Evolutionary conservation across 108 stramenopile species (phyloP).

Genomic region (Cyclotella cryptica): DNA sequence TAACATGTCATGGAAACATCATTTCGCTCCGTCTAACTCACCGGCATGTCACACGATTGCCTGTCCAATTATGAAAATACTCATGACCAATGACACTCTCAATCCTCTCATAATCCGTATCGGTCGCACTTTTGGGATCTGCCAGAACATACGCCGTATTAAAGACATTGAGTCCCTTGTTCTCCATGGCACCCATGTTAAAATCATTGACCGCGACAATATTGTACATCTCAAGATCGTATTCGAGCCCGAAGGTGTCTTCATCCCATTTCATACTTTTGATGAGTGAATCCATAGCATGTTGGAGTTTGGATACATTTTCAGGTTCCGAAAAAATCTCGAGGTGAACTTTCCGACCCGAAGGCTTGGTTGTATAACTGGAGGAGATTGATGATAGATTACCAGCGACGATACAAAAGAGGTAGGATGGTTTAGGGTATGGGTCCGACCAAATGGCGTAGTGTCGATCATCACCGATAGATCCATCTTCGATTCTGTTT

Average conservation of each 20-base stretch:
- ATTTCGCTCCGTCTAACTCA: background rate
- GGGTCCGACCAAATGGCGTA: slow-evolving; percentile 95
- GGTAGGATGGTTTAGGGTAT: slow-evolving; percentile 94
- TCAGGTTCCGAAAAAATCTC: slow-evolving; percentile 86
- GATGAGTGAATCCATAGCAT: slow-evolving; percentile 88
- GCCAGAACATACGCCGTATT: slow-evolving; percentile 97
- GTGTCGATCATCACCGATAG: slow-evolving; percentile 56
- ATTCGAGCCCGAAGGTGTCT: slow-evolving; percentile 92
- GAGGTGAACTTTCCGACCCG: slow-evolving; percentile 83
- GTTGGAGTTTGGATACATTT: slow-evolving; percentile 86
- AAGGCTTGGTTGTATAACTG: slow-evolving; percentile 69
- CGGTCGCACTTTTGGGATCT: slow-evolving; percentile 90
- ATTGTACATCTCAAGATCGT: slow-evolving; percentile 95
- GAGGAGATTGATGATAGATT: slow-evolving; percentile 84
- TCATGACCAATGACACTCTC: slow-evolving; percentile 92
- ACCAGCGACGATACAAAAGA: slow-evolving; percentile 96
- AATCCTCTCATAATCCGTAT: slow-evolving; percentile 89
- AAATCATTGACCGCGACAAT: slow-evolving; percentile 82
- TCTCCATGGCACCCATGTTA: slow-evolving; percentile 91
- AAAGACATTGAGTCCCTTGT: slow-evolving; percentile 83
- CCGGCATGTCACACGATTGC: slow-evolving; percentile 96
- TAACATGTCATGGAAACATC: background rate
- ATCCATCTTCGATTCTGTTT: slow-evolving; percentile 81
- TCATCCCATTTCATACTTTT: slow-evolving; percentile 79
- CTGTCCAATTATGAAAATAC: slow-evolving; percentile 98